Conservation (phyloP, 495 filamentous ascomycete species). For the Evansstolkia leycettana region DNA sequence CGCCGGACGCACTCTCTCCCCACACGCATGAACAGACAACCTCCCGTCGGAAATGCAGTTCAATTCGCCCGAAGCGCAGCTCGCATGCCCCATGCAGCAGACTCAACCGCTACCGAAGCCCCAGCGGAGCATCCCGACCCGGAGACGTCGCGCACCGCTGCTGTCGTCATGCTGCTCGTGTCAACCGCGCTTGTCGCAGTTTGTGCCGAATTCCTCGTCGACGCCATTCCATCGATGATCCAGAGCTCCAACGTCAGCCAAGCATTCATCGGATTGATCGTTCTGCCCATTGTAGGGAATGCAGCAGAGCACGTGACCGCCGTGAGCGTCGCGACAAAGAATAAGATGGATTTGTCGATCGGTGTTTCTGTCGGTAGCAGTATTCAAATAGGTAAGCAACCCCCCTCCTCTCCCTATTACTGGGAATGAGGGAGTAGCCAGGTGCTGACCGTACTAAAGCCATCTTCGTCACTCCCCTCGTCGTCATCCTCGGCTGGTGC, state of each 20-base stretch:
- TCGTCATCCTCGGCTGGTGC: constrained; percentile 83
- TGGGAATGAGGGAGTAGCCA: background rate
- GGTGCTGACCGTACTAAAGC: constrained; percentile 34
- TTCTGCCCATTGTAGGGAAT: constrained; percentile 84
- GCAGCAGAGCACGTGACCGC: constrained; percentile 89
- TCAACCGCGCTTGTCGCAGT: constrained; percentile 71
- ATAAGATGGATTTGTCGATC: constrained; percentile 93
- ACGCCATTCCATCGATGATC: constrained; percentile 64
- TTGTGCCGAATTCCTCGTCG: constrained; percentile 82
- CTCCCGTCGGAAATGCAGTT: constrained; percentile 25
- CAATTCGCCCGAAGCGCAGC: constrained; percentile 27
- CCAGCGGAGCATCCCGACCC: constrained; percentile 34
- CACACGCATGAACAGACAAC: constrained; percentile 46
- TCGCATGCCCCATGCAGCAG: constrained; percentile 12
- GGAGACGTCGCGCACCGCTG: constrained; percentile 60
- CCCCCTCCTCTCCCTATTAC: background rate
- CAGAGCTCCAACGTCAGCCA: constrained; percentile 51
- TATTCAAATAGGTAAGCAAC: constrained; percentile 55
- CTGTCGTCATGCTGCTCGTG: constrained; percentile 59
- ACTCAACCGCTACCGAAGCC: constrained; percentile 16
- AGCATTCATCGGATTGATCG: constrained; percentile 79
- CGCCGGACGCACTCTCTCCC: constrained; percentile 73
- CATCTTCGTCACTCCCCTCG: constrained; percentile 77
- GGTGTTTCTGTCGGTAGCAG: constrained; percentile 79
- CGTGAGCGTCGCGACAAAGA: constrained; percentile 78